Percentiles rank a stretch among this genome's conserved stretches.
Evolutionary conservation across 2,329 filamentous ascomycete species (phyloP).

Genomic region (Diaporthe citrichinensis): DNA sequence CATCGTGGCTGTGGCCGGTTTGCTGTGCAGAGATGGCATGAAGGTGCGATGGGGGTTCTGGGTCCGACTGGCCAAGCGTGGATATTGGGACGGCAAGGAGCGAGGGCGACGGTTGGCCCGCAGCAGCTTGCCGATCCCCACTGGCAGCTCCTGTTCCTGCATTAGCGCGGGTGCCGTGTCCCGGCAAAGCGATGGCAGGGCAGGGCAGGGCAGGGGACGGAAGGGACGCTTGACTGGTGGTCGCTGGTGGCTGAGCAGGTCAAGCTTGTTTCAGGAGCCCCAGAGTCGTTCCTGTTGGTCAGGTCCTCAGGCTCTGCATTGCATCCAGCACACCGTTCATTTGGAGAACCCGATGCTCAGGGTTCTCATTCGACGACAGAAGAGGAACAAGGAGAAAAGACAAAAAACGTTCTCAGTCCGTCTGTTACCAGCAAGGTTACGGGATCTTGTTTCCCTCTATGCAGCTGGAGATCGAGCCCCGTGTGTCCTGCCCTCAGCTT

Average conservation of each 20-base stretch:
- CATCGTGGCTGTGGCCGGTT: constrained; percentile 7
- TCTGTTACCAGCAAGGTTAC: background rate
- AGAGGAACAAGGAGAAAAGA: background rate
- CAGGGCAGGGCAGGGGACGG: background rate
- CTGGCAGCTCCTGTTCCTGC: constrained; percentile 38
- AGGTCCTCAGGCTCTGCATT: background rate
- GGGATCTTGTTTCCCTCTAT: constrained; percentile 8
- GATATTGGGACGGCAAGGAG: background rate
- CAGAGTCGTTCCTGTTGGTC: constrained; percentile 29
- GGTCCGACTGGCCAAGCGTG: constrained; percentile 21
- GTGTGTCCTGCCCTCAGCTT: background rate
- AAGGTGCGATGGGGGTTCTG: background rate
- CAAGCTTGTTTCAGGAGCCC: constrained; percentile 35
- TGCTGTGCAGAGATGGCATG: background rate
- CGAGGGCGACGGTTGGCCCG: constrained; percentile 13
- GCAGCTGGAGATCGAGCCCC: constrained; percentile 12
- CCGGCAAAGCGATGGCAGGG: background rate
- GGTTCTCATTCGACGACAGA: constrained; percentile 6
- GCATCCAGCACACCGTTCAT: constrained; percentile 16
- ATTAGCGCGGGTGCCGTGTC: constrained; percentile 34
- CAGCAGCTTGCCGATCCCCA: constrained; percentile 3
- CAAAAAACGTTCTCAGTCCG: background rate
- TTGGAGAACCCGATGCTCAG: background rate
- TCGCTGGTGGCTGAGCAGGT: constrained; percentile 42
- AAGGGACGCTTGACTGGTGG: background rate